Base-by-base conservation (phyloP, 768 basidiomycete genomes). In the Mycena albidolilacea region DNA sequence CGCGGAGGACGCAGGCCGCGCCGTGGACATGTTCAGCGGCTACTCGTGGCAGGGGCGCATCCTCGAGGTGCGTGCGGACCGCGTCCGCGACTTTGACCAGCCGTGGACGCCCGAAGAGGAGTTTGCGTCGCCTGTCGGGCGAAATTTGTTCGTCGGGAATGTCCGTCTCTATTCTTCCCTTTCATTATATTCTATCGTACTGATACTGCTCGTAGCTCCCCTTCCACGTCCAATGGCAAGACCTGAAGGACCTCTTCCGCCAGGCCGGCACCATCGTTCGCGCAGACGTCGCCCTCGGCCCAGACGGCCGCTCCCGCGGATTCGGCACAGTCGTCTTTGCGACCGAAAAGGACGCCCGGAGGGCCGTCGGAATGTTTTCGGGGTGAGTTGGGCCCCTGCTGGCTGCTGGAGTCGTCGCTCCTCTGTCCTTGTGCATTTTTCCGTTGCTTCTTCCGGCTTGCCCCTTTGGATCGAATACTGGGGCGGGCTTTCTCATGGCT, bases 151-250 rank as follows among this genome's bases (percentile, higher is more conserved):
- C 78, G 93, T 97, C 43, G 95, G 95, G 67, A 97, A 97, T 82
- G 95, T 96, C 79, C 80, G 93, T 89, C 59, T 30, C 64, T 44
- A 41, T 19, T 35, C 66, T 61, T 21, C 66, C 58, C 1, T 9
- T 15, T 1, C 19, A 10, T 35, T 58, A 38, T 14, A n/a, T 43
- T 10, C 21, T 15, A 41, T 1, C 38, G 14, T 48, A 52, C 8
- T 21, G 2, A 9, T 23, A 21, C 52, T 30, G 3, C 12, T 61
- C 2, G 15, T 71, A 96, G 95, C 89, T 97, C 17, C 96, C 96
- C 0, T 97, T 96, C 82, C 96, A 97, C 77, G 93, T 93, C 76
- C 96, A 97, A 83, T 99, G 97, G 97, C 97, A 98, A 82, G 97
- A 99, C 79, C 88, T 99, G 55, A 98, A 99, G 82, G 97, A 98